A percentile compares a stretch with the other conserved stretches of the same genome.
phyloP scores from a whole-genome alignment of 2,329 filamentous ascomycete species.

The Dichotomopilus funicola region DNA sequence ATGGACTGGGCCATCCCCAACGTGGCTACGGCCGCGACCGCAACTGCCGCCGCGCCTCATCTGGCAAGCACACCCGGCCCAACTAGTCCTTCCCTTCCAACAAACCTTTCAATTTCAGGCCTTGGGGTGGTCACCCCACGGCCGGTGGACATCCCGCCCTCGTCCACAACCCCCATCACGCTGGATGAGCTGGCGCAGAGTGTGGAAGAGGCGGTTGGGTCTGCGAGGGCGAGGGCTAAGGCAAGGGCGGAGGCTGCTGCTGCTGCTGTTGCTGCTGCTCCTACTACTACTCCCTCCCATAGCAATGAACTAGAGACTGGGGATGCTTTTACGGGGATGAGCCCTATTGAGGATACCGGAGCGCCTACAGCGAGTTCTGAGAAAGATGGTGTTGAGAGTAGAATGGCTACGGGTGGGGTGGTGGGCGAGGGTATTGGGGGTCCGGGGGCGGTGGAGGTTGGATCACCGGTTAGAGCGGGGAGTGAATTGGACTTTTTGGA shows the following conservation, averaged over 20 bases:
- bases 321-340: no score
- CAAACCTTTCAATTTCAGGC: no score
- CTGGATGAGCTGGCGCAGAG: slow-evolving; percentile 29
- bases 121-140: no score
- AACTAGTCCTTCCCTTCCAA: neutral
- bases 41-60: no score
- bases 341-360: neutral
- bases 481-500: slow-evolving; percentile 37
- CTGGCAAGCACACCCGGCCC: neutral
- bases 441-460: neutral
- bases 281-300: neutral
- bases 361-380: neutral
- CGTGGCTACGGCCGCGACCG: neutral
- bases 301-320: no score
- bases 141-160: neutral
- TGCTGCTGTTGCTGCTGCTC: neutral
- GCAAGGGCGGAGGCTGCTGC: slow-evolving; percentile 10
- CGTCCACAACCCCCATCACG: slow-evolving; percentile 27
- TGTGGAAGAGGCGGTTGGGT: slow-evolving; percentile 25
- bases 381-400: neutral
- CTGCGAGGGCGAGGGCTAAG: slow-evolving; percentile 17
- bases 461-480: slow-evolving; percentile 1
- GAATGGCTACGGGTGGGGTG: slow-evolving; percentile 2
- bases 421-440: neutral
- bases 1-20: slow-evolving; percentile 2